Evolutionary conservation across 768 basidiomycete genomes (phyloP), one percentile per base, ranked within the genome.

Genomic region (Tylopilus felleus): DNA sequence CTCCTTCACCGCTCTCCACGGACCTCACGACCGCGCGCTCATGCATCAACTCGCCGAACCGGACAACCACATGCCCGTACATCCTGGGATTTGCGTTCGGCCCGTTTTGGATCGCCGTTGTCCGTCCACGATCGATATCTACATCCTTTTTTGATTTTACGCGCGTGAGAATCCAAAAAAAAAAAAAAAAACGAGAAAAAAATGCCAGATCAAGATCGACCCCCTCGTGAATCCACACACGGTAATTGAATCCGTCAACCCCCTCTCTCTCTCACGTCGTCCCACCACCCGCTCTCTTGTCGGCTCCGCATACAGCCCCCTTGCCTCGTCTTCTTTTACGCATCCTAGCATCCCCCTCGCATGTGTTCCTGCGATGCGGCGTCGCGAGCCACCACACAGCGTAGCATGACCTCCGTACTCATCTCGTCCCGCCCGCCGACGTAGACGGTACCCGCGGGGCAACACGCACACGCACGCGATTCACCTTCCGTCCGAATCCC

Each of bases 161-260:
- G 0, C 73, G 72, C 1, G 81, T 84, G 1, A 80, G 75, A 12
- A 39, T 33, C 33, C 7, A 21, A 8, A 19, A 19, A 39, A 39
- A 10, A 21, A 7, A 8, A 8, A 38, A 40, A 40, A 35, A 14
- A 2, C 13, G 16, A 35, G 9, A 35, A 35, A 40, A 40, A 40
- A 40, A 21, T 40, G 4, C 39, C 39, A 40, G 39, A 40, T 40
- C 39, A 22, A 40, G 39, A 40, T 40, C 39, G 39, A 40, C 39
- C 16, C 35, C 35, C 33, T 5, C 35, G 35, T 17, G 35, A 36
- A 36, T 39, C 39, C 39, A 21, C 39, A 21, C 39, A 40, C 39
- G 39, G 39, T 13, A 5, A 40, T 40, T 38, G 39, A 40, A 40
- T 40, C n/a, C 36, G 36, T 40, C n/a, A 6, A 5, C 19, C 39